Evolutionary conservation across 1,139 yeast genomes (phyloP).

Genomic region (Kurtzmaniella quercitrusa): DNA sequence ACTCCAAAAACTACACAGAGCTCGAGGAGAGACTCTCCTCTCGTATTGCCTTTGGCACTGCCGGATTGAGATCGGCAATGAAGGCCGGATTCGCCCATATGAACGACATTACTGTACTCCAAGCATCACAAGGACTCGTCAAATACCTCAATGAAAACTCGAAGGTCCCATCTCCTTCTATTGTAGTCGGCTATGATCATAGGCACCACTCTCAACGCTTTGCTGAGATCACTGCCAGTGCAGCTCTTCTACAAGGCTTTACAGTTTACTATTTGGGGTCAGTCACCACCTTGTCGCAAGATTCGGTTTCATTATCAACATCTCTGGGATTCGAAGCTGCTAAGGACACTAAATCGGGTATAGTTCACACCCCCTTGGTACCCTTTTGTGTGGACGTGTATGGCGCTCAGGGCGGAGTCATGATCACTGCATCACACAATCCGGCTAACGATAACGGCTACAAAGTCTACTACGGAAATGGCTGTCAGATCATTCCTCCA

Average conservation of each 20-base stretch:
- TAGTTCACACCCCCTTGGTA: conserved; percentile 86
- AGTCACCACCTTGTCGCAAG: conserved; percentile 24
- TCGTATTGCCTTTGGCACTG: conserved; percentile 86
- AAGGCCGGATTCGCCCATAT: conserved; percentile 85
- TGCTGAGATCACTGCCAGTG: conserved; percentile 76
- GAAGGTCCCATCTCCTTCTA: conserved; percentile 19
- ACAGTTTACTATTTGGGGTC: conserved; percentile 62
- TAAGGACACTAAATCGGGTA: conserved; percentile 6
- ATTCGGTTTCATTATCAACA: conserved; percentile 16
- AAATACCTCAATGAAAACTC: conserved; percentile 38
- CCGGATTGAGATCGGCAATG: conserved; percentile 85
- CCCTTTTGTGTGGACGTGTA: conserved; percentile 75
- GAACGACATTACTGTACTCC: conserved; percentile 86
- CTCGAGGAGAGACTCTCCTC: conserved; percentile 48
- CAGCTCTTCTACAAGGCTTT: conserved; percentile 65
- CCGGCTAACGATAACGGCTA: conserved; percentile 94
- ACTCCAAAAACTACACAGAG: conserved; percentile 32
- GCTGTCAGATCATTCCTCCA: conserved; percentile 95
- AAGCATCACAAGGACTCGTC: conserved; percentile 90
- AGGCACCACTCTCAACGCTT: conserved; percentile 73
- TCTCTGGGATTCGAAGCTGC: conserved; percentile 9
- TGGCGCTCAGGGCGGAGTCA: conserved; percentile 75
- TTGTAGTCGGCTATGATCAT: conserved; percentile 92
- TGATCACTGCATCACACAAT: conserved; percentile 96
- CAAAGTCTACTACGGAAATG: conserved; percentile 89